A percentile compares a stretch with the other conserved stretches of the same genome.
Conservation (phyloP, 192 early-diverging fungal species). For the Entophlyctis helioformis region DNA sequence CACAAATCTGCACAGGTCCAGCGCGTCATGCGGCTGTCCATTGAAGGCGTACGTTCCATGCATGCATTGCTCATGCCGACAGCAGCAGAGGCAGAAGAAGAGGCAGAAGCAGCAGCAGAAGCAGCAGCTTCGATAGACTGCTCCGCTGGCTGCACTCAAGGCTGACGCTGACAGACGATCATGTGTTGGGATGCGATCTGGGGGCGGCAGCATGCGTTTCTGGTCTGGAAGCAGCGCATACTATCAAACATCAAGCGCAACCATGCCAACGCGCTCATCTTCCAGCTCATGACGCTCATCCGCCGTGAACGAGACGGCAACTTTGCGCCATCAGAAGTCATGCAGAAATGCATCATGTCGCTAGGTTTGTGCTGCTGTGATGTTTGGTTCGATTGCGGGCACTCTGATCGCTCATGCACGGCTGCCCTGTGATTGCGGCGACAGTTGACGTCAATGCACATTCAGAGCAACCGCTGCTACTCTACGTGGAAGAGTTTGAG, state of each 20-base stretch:
- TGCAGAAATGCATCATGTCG: no score
- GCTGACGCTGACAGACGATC: no score
- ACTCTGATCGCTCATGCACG: no score
- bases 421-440: neutral
- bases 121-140: no score
- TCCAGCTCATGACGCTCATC: slow-evolving; percentile 59
- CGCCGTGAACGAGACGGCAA: slow-evolving; percentile 55
- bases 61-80: neutral
- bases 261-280: slow-evolving; percentile 50
- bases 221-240: slow-evolving; percentile 61
- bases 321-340: slow-evolving; percentile 34
- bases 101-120: no score
- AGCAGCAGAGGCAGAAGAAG: no score
- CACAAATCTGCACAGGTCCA: neutral
- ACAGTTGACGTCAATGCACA: slow-evolving; percentile 49
- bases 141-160: no score
- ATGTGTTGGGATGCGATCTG: no score
- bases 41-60: slow-evolving; percentile 9
- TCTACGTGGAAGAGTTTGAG: slow-evolving; percentile 76
- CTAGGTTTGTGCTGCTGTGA: no score
- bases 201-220: slow-evolving; percentile 46
- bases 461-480: slow-evolving; percentile 48
- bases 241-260: slow-evolving; percentile 41
- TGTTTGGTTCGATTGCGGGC: no score
- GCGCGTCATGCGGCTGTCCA: slow-evolving; percentile 4